These are phyloP conservation scores for Cystobasidiopsis lactophilus DNA, from an alignment of 768 basidiomycete species.

Conservation along the genomic window DNA sequence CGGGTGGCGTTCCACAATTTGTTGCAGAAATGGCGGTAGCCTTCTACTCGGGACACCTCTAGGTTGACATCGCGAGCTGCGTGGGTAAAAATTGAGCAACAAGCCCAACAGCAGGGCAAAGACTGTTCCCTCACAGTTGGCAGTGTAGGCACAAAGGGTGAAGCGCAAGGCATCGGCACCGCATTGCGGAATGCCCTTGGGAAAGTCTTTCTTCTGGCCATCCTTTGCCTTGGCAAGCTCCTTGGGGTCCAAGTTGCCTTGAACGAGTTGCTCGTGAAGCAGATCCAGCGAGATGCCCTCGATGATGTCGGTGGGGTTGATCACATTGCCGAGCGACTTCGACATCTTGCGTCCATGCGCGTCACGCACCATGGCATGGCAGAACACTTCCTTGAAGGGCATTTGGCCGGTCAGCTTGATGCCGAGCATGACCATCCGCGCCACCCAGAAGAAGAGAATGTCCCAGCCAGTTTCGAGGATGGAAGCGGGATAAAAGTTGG, in stretches of 20 bases:
- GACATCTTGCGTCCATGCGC: conserved; percentile 98
- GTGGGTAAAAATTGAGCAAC: not conserved
- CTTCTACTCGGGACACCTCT: conserved; percentile 85
- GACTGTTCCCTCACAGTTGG: conserved; percentile 53
- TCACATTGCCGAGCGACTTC: conserved; percentile 92
- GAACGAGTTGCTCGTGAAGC: conserved; percentile 61
- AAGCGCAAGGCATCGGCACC: conserved; percentile 92
- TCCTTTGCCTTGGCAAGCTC: conserved; percentile 75
- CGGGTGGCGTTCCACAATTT: conserved; percentile 98
- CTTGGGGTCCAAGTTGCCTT: conserved; percentile 80
- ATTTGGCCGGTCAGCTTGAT: conserved; percentile 66
- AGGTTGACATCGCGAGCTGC: conserved; percentile 88
- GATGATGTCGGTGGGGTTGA: conserved; percentile 89
- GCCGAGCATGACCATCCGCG: conserved; percentile 89
- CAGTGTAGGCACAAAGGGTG: conserved; percentile 80
- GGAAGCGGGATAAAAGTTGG: conserved; percentile 68
- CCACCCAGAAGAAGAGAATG: conserved; percentile 99
- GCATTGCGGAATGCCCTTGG: conserved; percentile 95
- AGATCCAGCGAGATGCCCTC: conserved; percentile 56
- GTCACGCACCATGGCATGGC: conserved; percentile 97
- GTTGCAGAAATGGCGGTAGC: conserved; percentile 98
- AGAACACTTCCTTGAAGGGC: conserved; percentile 87
- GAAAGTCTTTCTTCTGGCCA: conserved; percentile 98
- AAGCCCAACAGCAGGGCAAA: not conserved
- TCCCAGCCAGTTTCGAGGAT: conserved; percentile 97